Conservation (phyloP, 352 stramenopile species). For the Phytophthora tubulina region DNA sequence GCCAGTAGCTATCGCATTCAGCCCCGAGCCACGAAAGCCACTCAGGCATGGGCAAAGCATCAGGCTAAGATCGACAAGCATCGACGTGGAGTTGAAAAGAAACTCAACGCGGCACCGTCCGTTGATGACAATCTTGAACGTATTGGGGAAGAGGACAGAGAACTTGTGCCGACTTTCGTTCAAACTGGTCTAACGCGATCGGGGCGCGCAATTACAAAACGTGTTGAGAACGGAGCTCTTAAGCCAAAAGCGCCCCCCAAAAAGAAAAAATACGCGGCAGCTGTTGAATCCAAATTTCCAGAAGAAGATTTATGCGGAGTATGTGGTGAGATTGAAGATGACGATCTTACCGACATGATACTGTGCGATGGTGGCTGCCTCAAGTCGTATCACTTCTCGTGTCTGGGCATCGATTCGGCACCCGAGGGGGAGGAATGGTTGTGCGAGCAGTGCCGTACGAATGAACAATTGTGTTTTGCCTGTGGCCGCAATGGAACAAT, state of each 20-base stretch:
- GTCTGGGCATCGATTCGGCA: constrained; percentile 80
- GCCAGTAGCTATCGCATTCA: constrained; percentile 49
- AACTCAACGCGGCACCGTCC: constrained; percentile 8
- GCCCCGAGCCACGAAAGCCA: constrained; percentile 47
- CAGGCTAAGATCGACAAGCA: constrained; percentile 61
- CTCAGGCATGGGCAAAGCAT: constrained; percentile 50
- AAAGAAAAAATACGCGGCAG: constrained; percentile 39
- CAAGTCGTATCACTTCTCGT: constrained; percentile 94
- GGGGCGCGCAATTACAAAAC: constrained; percentile 74
- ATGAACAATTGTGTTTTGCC: constrained; percentile 90
- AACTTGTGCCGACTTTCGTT: constrained; percentile 59
- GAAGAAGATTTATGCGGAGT: constrained; percentile 83
- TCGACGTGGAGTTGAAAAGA: constrained; percentile 38
- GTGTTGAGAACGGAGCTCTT: constrained; percentile 48
- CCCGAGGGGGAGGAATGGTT: constrained; percentile 87
- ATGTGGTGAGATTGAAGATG: constrained; percentile 88
- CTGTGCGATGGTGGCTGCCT: constrained; percentile 94
- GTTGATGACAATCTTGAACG: constrained; percentile 16
- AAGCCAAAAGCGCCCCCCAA: constrained; percentile 31
- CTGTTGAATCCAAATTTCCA: constrained; percentile 52
- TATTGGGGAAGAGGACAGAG: constrained; percentile 16
- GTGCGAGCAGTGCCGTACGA: constrained; percentile 91
- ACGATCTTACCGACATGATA: constrained; percentile 85
- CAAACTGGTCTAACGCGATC: constrained; percentile 70
- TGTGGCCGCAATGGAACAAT: constrained; percentile 92